A percentile compares a stretch with the other conserved stretches of the same genome.
These are phyloP conservation scores for Suillus tomentosus DNA, from an alignment of 768 basidiomycete genomes.

Conservation along the genomic window DNA sequence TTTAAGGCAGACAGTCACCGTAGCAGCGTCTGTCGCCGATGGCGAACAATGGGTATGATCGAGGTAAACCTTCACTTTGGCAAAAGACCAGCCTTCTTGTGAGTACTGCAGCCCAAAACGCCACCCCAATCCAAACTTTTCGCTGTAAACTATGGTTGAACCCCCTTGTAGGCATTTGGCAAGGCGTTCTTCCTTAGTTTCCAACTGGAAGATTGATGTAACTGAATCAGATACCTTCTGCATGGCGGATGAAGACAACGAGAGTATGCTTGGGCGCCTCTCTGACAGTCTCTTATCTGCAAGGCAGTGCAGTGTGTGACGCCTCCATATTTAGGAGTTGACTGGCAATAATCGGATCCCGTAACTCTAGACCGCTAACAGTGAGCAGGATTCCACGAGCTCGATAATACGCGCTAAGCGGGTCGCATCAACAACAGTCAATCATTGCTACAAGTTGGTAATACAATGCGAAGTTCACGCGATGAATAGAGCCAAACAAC, in stretches of 20 bases:
- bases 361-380: no score
- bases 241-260: constrained; percentile 11
- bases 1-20: constrained; percentile 17
- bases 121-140: constrained; percentile 31
- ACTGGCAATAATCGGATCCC: no score
- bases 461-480: neutral
- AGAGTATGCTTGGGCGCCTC: neutral
- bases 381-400: neutral
- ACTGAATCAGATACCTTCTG: constrained; percentile 28
- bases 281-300: neutral
- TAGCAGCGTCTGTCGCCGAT: constrained; percentile 24
- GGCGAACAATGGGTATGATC: constrained; percentile 16
- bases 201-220: constrained; percentile 28
- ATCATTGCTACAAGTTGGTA: neutral
- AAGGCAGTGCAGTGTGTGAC: neutral
- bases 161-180: constrained; percentile 15
- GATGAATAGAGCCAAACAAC: neutral
- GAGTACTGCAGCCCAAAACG: constrained; percentile 25
- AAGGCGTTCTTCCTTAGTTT: constrained; percentile 24
- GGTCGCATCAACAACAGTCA: neutral
- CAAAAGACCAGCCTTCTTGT: neutral
- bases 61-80: neutral
- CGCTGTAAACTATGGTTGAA: constrained; percentile 23
- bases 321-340: neutral
- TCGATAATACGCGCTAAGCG: neutral